Base-by-base conservation (phyloP, 2,329 filamentous ascomycete genomes). In the Atkinsonella texensis region DNA sequence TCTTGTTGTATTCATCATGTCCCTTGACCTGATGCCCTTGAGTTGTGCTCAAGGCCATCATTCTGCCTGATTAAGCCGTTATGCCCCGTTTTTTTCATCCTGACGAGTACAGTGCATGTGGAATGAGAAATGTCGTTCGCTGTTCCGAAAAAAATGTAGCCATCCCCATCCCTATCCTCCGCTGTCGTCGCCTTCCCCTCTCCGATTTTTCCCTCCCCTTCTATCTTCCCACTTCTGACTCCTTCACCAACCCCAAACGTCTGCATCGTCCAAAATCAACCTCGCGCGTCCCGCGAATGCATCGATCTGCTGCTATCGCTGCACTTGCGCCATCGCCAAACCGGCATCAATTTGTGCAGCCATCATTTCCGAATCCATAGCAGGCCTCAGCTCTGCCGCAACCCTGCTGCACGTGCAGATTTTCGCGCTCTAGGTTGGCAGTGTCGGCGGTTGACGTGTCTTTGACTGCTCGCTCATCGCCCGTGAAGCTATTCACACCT, bases 401-500 rank as follows among this genome's bases (percentile, higher is more conserved):
- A 50, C 52, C 55, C 62, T 62, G 50, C 60, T 53, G 49, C 48
- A 38, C 46, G 49, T 51, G 46, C 50, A 49, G 32, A 46, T 61
- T 62, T 65, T 43, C 28, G 43, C 43, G 17, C 28, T 12, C n/a
- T 15, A 13, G 35, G 35, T 9, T 20, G 49, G 59, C 49, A 54
- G 49, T 42, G 18, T 44, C 23, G 44, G 43, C 58, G 46, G 35
- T 45, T 50, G 46, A 45, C 48, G 43, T 44, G 53, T 43, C 45
- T 59, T 57, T 54, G 57, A 59, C 54, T 54, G 49, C 55, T 47
- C 53, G 45, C 54, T 51, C 35, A 53, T 50, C 54, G 55, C 52
- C 60, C 56, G 65, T 70, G 68, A 70, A 64, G 68, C 66, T 70
- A 70, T 70, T 70, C 68, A 58, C 65, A 68, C 38, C 31, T 31